Base-by-base conservation (phyloP, 2,329 filamentous ascomycete species). In the Xylariaceae sp. region DNA sequence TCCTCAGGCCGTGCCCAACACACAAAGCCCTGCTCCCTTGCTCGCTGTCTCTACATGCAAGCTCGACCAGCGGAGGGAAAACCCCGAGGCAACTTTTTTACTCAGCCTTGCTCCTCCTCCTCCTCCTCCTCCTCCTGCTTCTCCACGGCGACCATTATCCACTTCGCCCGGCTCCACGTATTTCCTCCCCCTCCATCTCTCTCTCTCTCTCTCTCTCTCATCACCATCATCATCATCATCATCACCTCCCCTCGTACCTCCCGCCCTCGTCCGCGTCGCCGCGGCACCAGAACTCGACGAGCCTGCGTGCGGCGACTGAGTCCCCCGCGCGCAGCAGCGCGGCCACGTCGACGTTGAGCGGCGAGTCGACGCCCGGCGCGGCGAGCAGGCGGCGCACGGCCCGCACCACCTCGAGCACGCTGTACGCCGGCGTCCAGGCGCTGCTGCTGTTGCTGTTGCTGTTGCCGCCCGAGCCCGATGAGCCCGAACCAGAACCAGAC, bases 351-450 rank as follows among this genome's bases (percentile, higher is more conserved):
- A 92, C 72, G 57, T 89, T 89, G 41, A 92, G 65, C 47, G 85
- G 85, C 45, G 73, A 80, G 51, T 90, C 83, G 29, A 77, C 70
- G 56, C 80, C 84, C 1, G 83, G 81, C 42, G 70, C 76, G 17
- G 63, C 68, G 37, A 86, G 65, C 48, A 92, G 67, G 64, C 83
- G 72, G 45, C 83, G 75, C 43, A 90, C 72, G 29, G 77, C 77
- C 48, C 83, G 80, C 51, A 90, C 64, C 40, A 80, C 83, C 51
- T 81, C 75, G 22, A 81, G 72, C 14, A 96, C 72, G 25, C 81
- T 89, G 59, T 94, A 92, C 13, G 86, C 79, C 1, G 89, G 85
- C 38, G 84, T 83, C 90, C 90, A 96, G 13, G 73, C 72, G 35
- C 80, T 72, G 53, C 73, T 72, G n/a, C n/a, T n/a, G n/a, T n/a